phyloP scores from a whole-genome alignment of 352 stramenopile species.

The Globisporangium rhizosaccharum region DNA sequence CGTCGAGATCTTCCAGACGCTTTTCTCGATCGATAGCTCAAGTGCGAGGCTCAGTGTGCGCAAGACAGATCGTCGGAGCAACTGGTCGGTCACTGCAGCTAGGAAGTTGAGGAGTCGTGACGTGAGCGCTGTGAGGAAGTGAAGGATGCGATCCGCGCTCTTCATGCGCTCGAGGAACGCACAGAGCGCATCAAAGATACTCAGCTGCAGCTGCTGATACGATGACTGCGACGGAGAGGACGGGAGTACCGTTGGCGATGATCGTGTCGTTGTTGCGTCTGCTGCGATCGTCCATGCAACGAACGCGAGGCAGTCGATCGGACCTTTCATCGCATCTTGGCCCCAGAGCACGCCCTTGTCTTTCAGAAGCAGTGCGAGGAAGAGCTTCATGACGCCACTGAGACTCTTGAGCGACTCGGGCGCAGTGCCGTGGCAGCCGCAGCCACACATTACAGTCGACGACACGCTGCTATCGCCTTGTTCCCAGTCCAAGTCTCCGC shows the following conservation, averaged over 20 bases:
- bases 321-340: slow-evolving; percentile 15
- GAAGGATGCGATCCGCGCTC: slow-evolving; percentile 9
- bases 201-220: slow-evolving; percentile 5
- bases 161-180: slow-evolving; percentile 12
- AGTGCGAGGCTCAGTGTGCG: slow-evolving; percentile 9
- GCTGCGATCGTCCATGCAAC: slow-evolving; percentile 8
- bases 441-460: slow-evolving; percentile 5
- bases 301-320: slow-evolving; percentile 8
- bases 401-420: slow-evolving; percentile 10
- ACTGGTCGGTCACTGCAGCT: not conserved
- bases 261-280: not conserved
- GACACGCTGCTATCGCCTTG: not conserved
- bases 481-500: not conserved
- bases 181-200: slow-evolving; percentile 9
- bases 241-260: not conserved
- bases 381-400: slow-evolving; percentile 11
- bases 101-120: slow-evolving; percentile 4
- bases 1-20: slow-evolving; percentile 12
- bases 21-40: slow-evolving; percentile 10
- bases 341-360: slow-evolving; percentile 15
- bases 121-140: slow-evolving; percentile 9
- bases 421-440: slow-evolving; percentile 8
- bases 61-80: not conserved
- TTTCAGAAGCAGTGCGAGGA: slow-evolving; percentile 7
- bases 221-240: not conserved